phyloP scores from a whole-genome alignment of 2,329 filamentous ascomycete genomes.

The Alternaria brassicicola region DNA sequence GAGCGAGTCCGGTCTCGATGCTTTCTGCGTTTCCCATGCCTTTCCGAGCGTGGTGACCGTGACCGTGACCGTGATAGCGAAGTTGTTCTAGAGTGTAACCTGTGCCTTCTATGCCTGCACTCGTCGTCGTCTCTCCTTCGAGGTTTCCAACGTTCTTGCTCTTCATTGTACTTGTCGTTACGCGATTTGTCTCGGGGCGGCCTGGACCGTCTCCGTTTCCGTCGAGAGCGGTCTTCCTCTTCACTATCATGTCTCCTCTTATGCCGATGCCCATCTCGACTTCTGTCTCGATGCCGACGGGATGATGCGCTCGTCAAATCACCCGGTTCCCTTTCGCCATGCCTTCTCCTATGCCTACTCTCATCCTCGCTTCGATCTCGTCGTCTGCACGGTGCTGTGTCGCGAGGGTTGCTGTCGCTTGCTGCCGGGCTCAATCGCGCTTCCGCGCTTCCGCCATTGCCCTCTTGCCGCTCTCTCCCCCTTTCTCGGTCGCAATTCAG shows the following conservation, averaged over 20 bases:
- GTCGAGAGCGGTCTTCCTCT: conserved; percentile 16
- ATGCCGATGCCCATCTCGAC: conserved; percentile 19
- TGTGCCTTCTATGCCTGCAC: conserved; percentile 19
- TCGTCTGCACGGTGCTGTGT: conserved; percentile 26
- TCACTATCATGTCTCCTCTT: conserved; percentile 23
- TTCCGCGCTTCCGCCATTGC: conserved; percentile 22
- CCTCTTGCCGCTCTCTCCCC: conserved; percentile 13
- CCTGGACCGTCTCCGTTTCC: conserved; percentile 25
- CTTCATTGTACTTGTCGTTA: conserved; percentile 12
- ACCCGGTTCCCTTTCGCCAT: conserved; percentile 16
- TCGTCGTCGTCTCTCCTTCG: conserved; percentile 13
- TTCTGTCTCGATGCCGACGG: conserved; percentile 19
- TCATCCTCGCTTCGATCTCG: conserved; percentile 28
- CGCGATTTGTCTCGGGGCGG: conserved; percentile 19
- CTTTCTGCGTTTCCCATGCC: conserved; percentile 13
- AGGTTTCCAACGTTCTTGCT: conserved; percentile 15
- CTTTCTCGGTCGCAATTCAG: conserved; percentile 32
- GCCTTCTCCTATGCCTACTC: conserved; percentile 5
- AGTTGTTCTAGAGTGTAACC: conserved; percentile 24
- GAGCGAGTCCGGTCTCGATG: conserved; percentile 23
- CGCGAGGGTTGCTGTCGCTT: conserved; percentile 21
- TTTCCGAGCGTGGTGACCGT: conserved; percentile 22
- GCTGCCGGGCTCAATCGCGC: conserved; percentile 30
- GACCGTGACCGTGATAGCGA: conserved; percentile 31
- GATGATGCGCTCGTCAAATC: neutral